phyloP scores from a whole-genome alignment of 2,329 filamentous ascomycete genomes.

The Coleophoma cylindrospora region DNA sequence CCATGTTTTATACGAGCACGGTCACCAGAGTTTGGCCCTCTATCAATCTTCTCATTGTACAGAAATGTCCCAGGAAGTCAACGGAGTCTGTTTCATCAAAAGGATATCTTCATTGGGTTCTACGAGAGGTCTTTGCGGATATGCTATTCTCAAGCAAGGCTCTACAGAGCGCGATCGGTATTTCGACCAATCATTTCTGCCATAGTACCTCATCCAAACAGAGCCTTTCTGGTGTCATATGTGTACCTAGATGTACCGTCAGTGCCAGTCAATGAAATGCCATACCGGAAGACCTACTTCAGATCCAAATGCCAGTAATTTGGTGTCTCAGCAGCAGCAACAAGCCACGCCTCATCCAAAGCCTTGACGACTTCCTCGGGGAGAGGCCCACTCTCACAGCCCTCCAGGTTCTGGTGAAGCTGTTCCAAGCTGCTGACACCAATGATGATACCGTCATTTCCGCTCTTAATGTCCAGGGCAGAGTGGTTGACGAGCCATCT shows the following conservation, averaged over 20 bases:
- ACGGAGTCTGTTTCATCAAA: no score
- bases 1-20: no score
- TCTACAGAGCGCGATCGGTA: no score
- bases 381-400: conserved; percentile 48
- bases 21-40: no score
- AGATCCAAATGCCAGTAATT: conserved; percentile 27
- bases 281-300: conserved; percentile 10
- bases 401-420: conserved; percentile 34
- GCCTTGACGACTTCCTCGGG: conserved; percentile 59
- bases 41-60: no score
- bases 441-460: conserved; percentile 35
- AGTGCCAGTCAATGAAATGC: background rate
- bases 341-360: conserved; percentile 59
- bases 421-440: conserved; percentile 34
- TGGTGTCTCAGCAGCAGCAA: conserved; percentile 42
- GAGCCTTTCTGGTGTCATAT: conserved; percentile 19
- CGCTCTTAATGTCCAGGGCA: conserved; percentile 43
- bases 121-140: no score
- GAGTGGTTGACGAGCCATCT: conserved; percentile 54
- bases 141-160: no score
- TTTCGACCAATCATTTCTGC: no score
- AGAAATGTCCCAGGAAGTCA: no score
- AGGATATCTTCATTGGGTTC: no score
- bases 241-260: conserved; percentile 8
- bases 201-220: conserved; percentile 7